Base-by-base conservation (phyloP, 2,329 filamentous ascomycete species). In the Trichoderma guizhouense region DNA sequence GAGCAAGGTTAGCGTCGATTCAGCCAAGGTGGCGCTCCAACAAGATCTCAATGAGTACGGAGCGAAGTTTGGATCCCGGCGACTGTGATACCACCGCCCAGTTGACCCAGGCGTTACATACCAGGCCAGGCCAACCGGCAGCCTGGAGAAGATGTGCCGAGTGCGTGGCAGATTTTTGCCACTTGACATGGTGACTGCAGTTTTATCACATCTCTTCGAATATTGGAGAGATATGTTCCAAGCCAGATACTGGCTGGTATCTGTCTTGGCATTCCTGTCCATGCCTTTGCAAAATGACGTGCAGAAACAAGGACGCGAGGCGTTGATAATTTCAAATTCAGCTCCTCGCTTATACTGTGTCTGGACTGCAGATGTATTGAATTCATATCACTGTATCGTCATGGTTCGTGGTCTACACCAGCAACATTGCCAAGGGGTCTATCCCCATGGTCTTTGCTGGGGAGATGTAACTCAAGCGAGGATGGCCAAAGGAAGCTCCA, bases 1-100 rank as follows among this genome's bases (percentile, higher is more conserved):
- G 7, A 67, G 64, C n/a, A 39, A 51, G 64, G 53, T 30, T 67
- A 67, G 64, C 64, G 64, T 58, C 64, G 64, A 67, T 67, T 51
- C 64, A 67, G 30, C 12, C 51, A 3, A 64, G 51, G 64, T 58
- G 64, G 64, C 51, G 64, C 47, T 67, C 32, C 32, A 67, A 28
- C 64, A 57, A 67, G 64, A 67, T 67, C 64, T 24, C 53, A 26
- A 28, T 30, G 34, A 58, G 64, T 34, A 28, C 12, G 30, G 28
- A 34, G n/a, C 64, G 47, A 57, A 39, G 51, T 58, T 39, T 39
- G 43, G n/a, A 51, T 51, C 43, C 43, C n/a, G n/a, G n/a, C 43
- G 43, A 51, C 43, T 51, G 43, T 58, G 32, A 30, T 30, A 34
- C 51, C 18, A 39, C 30, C 8, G n/a, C 55, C 55, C 55, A 34